These are phyloP conservation scores for Scheffersomyces quercinus DNA, from an alignment of 1,139 yeast genomes.

Conservation along the genomic window DNA sequence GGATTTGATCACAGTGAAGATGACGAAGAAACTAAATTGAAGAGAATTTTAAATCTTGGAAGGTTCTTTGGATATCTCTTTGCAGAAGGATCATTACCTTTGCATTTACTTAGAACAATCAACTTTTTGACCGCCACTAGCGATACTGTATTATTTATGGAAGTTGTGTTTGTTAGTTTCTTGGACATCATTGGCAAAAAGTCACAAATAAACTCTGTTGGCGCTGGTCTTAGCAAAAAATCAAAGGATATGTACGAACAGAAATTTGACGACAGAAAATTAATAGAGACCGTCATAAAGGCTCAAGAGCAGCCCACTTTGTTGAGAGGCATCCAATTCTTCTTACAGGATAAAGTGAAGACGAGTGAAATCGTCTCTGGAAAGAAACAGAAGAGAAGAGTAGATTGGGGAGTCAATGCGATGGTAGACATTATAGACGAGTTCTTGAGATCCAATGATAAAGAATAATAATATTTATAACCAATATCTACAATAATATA, in stretches of 20 bases:
- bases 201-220: slow-evolving; percentile 55
- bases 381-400: slow-evolving; percentile 59
- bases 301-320: slow-evolving; percentile 65
- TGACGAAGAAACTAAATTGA: slow-evolving; percentile 48
- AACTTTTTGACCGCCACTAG: slow-evolving; percentile 73
- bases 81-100: slow-evolving; percentile 69
- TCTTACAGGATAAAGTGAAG: slow-evolving; percentile 55
- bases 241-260: slow-evolving; percentile 34
- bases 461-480: not conserved
- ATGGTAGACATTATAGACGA: slow-evolving; percentile 58
- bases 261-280: slow-evolving; percentile 52
- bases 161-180: slow-evolving; percentile 67
- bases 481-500: not conserved
- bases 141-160: slow-evolving; percentile 70
- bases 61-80: slow-evolving; percentile 75
- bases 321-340: slow-evolving; percentile 72
- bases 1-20: slow-evolving; percentile 41
- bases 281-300: slow-evolving; percentile 57
- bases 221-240: slow-evolving; percentile 39
- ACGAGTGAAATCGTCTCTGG: slow-evolving; percentile 56
- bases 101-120: slow-evolving; percentile 71
- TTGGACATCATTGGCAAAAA: slow-evolving; percentile 67
- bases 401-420: slow-evolving; percentile 69
- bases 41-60: slow-evolving; percentile 70
- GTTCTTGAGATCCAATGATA: slow-evolving; percentile 22